Evolutionary conservation across 176 grass and related monocot genomes (phyloP), one percentile per base, ranked within the genome.

Genomic region (Raddia guianensis): DNA sequence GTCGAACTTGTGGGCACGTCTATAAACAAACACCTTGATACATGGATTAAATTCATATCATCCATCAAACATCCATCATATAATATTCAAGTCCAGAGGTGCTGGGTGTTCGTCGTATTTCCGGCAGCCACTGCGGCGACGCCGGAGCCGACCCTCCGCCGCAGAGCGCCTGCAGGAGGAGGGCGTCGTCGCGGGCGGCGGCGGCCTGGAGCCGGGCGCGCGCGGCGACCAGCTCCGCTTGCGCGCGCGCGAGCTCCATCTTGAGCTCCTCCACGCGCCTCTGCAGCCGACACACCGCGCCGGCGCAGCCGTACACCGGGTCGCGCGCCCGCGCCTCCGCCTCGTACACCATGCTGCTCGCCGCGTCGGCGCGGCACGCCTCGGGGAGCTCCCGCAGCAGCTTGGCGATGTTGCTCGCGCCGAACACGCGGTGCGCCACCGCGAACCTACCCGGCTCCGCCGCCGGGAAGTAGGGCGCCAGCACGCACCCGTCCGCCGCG

Each of bases 341-440:
- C 61, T 64, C 61, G 61, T 64, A 64, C 27, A 64, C 61, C 61
- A 64, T 64, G 61, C 61, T 64, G 61, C 61, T 64, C 61, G 14
- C 61, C 61, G 61, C 61, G 32, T 64, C 61, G 14, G 61, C 61
- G 14, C 61, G 9, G 4, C 1, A 35, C 27, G 10, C 16, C 61
- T 64, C 61, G 7, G 61, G 61, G 9, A 64, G 10, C 9, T 37
- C 61, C 61, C 19, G 55, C 55, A 58, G 18, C 2, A 58, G 55
- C 55, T 58, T 58, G 7, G 9, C 16, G 15, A 55, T 55, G 55
- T 58, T 58, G 55, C 55, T 20, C 18, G 55, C 55, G 55, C 55
- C 55, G 55, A 58, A 58, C 18, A 58, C 55, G 18, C 55, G 55
- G 55, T 58, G 55, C 18, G 55, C 55, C 7, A 18, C 19, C 18